Conservation (phyloP, 2,329 filamentous ascomycete genomes). For the Ceratocystis colombiana region DNA sequence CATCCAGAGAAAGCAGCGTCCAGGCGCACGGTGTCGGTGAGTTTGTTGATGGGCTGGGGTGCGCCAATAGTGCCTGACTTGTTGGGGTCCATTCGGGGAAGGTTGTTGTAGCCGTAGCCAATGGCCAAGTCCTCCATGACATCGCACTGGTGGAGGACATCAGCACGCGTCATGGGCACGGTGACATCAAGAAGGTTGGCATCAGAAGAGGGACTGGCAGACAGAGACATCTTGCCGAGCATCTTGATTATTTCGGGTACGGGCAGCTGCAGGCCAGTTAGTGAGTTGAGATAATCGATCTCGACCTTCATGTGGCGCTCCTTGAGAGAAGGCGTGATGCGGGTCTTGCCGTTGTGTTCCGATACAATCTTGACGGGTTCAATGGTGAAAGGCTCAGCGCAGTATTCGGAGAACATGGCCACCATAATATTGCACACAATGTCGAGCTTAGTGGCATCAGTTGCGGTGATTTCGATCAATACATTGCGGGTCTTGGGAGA, state of each 20-base stretch:
- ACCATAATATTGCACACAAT: conserved; percentile 93
- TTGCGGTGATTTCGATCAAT: conserved; percentile 94
- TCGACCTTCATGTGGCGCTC: conserved; percentile 70
- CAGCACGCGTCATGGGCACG: conserved; percentile 80
- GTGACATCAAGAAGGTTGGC: conserved; percentile 64
- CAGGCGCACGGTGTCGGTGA: conserved; percentile 77
- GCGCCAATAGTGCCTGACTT: conserved; percentile 79
- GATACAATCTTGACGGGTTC: conserved; percentile 91
- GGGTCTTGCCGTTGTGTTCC: conserved; percentile 74
- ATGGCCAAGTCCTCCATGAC: conserved; percentile 98
- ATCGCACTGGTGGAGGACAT: conserved; percentile 92
- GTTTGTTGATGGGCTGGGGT: conserved; percentile 85
- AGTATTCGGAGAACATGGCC: conserved; percentile 93
- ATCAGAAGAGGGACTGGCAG: conserved; percentile 57
- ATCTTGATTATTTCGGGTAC: conserved; percentile 67
- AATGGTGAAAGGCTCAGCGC: conserved; percentile 76
- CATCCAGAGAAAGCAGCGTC: conserved; percentile 92
- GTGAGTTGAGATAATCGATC: conserved; percentile 86
- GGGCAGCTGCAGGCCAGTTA: conserved; percentile 70
- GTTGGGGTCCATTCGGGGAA: conserved; percentile 76
- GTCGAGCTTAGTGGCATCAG: conserved; percentile 90
- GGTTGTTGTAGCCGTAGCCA: conserved; percentile 93
- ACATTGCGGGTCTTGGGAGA: conserved; percentile 82
- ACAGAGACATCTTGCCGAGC: conserved; percentile 79
- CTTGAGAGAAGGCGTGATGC: conserved; percentile 70